Base-by-base conservation (phyloP, 2,329 filamentous ascomycete genomes). In the Albifimbria verrucaria region DNA sequence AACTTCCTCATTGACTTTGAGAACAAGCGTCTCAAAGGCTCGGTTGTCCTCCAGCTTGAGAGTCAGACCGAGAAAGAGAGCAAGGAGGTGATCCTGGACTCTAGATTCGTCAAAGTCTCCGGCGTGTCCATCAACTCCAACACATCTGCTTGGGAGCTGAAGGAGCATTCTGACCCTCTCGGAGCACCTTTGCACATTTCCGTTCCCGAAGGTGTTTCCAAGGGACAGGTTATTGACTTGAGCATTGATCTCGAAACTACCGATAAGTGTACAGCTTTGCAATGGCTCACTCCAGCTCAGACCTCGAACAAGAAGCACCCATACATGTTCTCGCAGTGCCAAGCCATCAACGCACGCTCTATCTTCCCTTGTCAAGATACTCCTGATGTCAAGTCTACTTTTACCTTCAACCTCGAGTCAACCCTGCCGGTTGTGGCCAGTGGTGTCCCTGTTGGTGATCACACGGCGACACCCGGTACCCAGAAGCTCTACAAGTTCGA, bases 321-420 rank as follows among this genome's bases (percentile, higher is more conserved):
- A 1, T 97, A 97, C 73, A 93, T 97, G 86, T 97, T 97, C 77
- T 95, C 90, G 44, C 94, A 97, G 76, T 96, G 92, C 71, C 93
- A 99, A 77, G 92, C 93, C 51, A 97, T 97, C 65, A 92, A 97
- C 65, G 91, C 90, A 43, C 86, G 94, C 55, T 96, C 92, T 47
- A 83, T 97, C 56, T 96, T 97, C 71, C 94, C 94, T 7, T 97
- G 93, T 72, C 93, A 97, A 75, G 94, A 99, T 68, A 97, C 94
- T 1, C 94, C 94, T 3, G 93, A 97, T 68, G 89, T 97, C 64
- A 99, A 99, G 77, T 92, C 90, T n/a, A 95, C 92, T 2, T 92
- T 92, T 72, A 86, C 87, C 57, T 97, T 97, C 77, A 89, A 87
- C 65, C 88, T 99, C 65, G 86, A 86, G 23, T 97, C 92, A 22